Evolutionary conservation across 2,329 filamentous ascomycete species (phyloP).

Genomic region (Verticillium zaregamsianum): DNA sequence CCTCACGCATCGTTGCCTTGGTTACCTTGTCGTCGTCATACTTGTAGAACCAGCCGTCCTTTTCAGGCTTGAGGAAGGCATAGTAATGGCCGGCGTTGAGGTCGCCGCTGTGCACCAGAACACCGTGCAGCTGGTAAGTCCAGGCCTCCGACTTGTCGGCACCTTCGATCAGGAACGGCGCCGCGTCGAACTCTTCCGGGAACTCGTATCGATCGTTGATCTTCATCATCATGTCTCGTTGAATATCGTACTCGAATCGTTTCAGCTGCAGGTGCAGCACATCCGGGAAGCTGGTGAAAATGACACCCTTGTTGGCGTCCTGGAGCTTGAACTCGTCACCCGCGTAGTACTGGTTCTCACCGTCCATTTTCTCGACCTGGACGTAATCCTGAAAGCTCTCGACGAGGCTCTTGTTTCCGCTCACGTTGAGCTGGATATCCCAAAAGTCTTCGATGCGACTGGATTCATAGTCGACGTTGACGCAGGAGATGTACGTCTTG

Average conservation of each 20-base stretch:
- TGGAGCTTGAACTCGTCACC: slow-evolving; percentile 86
- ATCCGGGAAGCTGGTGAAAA: slow-evolving; percentile 92
- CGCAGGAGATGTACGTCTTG: slow-evolving; percentile 98
- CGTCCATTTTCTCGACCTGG: slow-evolving; percentile 92
- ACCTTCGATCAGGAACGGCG: slow-evolving; percentile 80
- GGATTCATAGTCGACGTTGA: slow-evolving; percentile 96
- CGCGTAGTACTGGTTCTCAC: slow-evolving; percentile 97
- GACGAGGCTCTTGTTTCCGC: slow-evolving; percentile 85
- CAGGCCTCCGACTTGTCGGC: slow-evolving; percentile 86
- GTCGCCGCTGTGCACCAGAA: slow-evolving; percentile 93
- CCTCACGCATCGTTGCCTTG: slow-evolving; percentile 86
- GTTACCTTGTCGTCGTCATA: slow-evolving; percentile 98
- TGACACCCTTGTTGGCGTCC: slow-evolving; percentile 95
- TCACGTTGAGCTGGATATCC: slow-evolving; percentile 97
- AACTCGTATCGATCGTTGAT: slow-evolving; percentile 93
- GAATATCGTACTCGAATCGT: slow-evolving; percentile 96
- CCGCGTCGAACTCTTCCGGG: slow-evolving; percentile 76
- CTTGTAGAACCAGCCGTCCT: slow-evolving; percentile 92
- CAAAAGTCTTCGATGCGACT: slow-evolving; percentile 96
- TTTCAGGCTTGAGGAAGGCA: slow-evolving; percentile 88
- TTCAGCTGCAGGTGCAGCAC: slow-evolving; percentile 94
- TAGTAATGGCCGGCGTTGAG: slow-evolving; percentile 98
- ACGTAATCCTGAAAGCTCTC: slow-evolving; percentile 97
- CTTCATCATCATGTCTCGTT: slow-evolving; percentile 97
- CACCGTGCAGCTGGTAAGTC: slow-evolving; percentile 89